Conservation (phyloP, 495 filamentous ascomycete species). For the Tuber indicum region DNA sequence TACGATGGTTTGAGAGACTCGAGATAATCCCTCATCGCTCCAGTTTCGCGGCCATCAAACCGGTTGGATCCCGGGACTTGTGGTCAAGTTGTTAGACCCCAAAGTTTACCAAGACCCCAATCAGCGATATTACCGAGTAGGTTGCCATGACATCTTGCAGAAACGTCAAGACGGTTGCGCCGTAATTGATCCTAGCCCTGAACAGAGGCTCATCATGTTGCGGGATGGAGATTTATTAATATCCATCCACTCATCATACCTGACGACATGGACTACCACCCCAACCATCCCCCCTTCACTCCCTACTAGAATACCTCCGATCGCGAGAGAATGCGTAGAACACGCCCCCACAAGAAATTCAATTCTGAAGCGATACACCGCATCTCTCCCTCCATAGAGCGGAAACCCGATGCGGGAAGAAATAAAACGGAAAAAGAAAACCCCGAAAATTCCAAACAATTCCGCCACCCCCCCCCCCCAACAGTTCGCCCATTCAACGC, state of each 20-base stretch:
- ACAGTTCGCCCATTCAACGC: background rate
- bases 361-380: background rate
- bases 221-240: background rate
- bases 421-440: background rate
- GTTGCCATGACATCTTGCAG: background rate
- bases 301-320: background rate
- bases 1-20: background rate
- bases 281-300: background rate
- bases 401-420: background rate
- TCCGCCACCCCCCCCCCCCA: background rate
- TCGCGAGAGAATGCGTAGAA: background rate
- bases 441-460: background rate
- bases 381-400: background rate
- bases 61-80: background rate
- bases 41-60: background rate
- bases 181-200: background rate
- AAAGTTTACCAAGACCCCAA: background rate
- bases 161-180: background rate
- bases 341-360: background rate
- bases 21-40: background rate
- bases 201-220: background rate
- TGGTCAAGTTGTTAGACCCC: background rate
- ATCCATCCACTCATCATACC: too few relatives aligned
- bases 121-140: background rate
- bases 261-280: background rate